Conservation (phyloP, 208 protist species). For the Acanthamoeba culbertsoni region DNA sequence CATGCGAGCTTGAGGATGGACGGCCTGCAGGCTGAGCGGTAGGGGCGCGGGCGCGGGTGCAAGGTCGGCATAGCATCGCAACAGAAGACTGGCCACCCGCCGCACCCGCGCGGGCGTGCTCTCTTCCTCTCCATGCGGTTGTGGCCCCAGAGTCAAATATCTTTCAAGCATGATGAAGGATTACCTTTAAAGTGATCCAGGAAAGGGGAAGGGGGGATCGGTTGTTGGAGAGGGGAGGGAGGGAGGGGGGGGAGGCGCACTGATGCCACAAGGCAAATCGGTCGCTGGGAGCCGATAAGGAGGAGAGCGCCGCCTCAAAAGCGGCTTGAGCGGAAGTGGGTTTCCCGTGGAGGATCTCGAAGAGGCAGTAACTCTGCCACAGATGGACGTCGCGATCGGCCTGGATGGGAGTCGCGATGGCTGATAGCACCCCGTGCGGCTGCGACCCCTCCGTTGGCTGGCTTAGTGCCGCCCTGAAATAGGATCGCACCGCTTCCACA, state of each 20-base stretch:
- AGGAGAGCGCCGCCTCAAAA: neutral
- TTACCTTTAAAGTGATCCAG: no score
- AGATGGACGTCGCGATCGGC: neutral
- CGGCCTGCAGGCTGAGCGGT: neutral
- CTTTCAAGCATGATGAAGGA: no score
- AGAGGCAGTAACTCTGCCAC: constrained; percentile 1
- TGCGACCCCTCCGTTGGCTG: neutral
- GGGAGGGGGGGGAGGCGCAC: neutral
- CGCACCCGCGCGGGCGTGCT: neutral
- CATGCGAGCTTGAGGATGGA: neutral
- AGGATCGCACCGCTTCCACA: no score
- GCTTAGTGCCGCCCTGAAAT: neutral
- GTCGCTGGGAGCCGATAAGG: neutral
- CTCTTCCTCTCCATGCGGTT: neutral
- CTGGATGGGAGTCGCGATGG: no score
- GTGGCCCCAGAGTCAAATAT: neutral
- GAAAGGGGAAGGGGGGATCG: no score
- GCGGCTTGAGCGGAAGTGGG: neutral
- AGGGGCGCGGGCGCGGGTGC: neutral
- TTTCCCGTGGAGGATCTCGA: neutral
- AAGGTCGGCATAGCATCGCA: neutral
- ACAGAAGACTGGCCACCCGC: neutral
- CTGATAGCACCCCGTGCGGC: neutral
- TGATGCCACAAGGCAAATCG: neutral
- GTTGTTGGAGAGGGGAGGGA: neutral